phyloP scores from a whole-genome alignment of 1,284 basidiomycete species.

The Lentinus polychrous region DNA sequence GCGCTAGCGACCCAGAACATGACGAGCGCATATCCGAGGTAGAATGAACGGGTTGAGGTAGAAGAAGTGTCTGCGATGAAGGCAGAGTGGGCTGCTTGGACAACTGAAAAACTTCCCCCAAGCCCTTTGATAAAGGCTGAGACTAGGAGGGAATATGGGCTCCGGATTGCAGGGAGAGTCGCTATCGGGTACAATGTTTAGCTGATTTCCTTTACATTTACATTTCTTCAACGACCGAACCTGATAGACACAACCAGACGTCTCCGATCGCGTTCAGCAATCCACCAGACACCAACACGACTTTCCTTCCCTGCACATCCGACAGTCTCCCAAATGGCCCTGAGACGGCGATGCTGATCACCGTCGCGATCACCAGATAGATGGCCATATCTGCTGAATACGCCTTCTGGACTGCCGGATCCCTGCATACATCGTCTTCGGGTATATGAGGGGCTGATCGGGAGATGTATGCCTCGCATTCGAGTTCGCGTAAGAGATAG shows the following conservation, averaged over 20 bases:
- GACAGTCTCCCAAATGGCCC: constrained; percentile 7
- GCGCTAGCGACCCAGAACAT: constrained; percentile 7
- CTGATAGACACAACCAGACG: constrained; percentile 2
- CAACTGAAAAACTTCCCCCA: constrained; percentile 7
- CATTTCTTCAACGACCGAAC: neutral
- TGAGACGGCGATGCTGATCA: constrained; percentile 6
- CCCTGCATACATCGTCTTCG: constrained; percentile 3
- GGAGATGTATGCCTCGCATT: constrained; percentile 8
- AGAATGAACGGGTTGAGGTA: constrained; percentile 3
- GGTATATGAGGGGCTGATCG: neutral
- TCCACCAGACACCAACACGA: neutral
- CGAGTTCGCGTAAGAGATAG: constrained; percentile 6
- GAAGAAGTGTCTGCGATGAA: constrained; percentile 5
- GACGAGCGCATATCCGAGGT: constrained; percentile 6
- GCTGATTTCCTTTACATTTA: neutral
- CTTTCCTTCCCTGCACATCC: constrained; percentile 5
- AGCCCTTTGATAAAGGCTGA: constrained; percentile 5
- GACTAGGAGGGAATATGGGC: neutral
- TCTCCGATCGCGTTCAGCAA: constrained; percentile 4
- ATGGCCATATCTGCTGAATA: constrained; percentile 6
- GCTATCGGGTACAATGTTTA: neutral
- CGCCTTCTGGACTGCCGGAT: constrained; percentile 6
- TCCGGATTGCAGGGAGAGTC: neutral
- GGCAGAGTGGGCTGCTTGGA: constrained; percentile 5
- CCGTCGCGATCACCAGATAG: constrained; percentile 1